Evolutionary conservation across 441 rosid species (phyloP).

Genomic region (Pelargonium citronellum): DNA sequence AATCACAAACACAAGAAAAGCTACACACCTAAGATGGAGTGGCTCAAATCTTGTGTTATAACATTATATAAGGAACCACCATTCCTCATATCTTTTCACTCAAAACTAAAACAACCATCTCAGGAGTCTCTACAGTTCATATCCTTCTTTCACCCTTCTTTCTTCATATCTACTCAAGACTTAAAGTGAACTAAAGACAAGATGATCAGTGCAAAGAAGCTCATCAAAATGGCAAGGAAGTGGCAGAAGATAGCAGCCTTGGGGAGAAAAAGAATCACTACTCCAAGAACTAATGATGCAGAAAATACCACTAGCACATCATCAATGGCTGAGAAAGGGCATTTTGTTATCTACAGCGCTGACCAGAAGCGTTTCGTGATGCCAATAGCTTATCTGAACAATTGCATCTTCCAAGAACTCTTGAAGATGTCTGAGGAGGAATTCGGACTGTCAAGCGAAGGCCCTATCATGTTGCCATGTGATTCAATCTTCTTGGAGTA

Average conservation of each 20-base stretch:
- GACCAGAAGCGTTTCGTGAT: slow-evolving; percentile 19
- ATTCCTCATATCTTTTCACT: neutral
- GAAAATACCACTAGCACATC: neutral
- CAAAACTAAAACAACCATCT: neutral
- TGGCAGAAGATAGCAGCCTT: slow-evolving; percentile 33
- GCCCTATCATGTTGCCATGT: slow-evolving; percentile 17
- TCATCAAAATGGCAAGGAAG: slow-evolving; percentile 33
- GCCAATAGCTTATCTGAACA: slow-evolving; percentile 25
- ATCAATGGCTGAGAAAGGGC: neutral
- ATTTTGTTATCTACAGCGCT: neutral
- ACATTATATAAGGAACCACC: neutral
- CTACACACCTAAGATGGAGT: neutral
- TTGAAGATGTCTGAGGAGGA: slow-evolving; percentile 3
- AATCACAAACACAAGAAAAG: neutral
- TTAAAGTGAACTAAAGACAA: no score
- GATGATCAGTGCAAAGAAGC: slow-evolving; percentile 34
- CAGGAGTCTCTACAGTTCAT: neutral
- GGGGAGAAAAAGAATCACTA: no score
- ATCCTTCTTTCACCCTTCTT: neutral
- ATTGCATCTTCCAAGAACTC: neutral
- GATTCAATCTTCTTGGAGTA: slow-evolving; percentile 10
- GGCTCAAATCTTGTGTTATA: neutral
- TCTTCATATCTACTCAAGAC: no score
- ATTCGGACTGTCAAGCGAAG: slow-evolving; percentile 9
- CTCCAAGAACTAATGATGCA: neutral